Percentiles rank a stretch among this genome's conserved stretches.
Evolutionary conservation across 176 grass and related monocot species (phyloP).

Genomic region (Thinopyrum elongatum): DNA sequence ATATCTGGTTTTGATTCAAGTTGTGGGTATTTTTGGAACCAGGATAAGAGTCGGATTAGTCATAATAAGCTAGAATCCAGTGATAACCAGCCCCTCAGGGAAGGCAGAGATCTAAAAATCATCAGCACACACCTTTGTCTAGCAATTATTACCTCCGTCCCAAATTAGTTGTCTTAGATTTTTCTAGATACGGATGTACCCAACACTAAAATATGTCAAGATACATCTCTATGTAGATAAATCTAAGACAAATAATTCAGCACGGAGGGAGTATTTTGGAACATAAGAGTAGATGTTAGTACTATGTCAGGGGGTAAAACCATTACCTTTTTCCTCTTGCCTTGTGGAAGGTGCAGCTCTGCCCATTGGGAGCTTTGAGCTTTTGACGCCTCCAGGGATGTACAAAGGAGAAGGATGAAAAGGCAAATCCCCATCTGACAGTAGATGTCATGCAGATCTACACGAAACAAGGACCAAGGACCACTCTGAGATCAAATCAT

Average conservation of each 20-base stretch:
- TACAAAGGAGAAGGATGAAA: background rate
- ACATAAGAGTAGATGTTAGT: background rate
- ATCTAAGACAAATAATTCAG: too few species aligned
- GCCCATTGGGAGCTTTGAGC: background rate
- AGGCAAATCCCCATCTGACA: background rate
- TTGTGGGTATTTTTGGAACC: background rate
- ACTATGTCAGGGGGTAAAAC: background rate
- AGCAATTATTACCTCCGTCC: too few species aligned
- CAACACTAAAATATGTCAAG: too few species aligned
- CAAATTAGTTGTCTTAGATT: too few species aligned
- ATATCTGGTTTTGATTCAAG: background rate
- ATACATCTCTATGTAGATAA: too few species aligned
- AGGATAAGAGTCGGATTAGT: background rate
- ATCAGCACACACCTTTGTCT: background rate
- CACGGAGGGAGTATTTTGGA: too few species aligned
- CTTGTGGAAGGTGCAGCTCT: background rate
- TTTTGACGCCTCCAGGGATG: background rate
- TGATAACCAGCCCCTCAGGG: slow-evolving; percentile 19
- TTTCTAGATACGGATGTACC: too few species aligned
- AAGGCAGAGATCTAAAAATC: slow-evolving; percentile 16
- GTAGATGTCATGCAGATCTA: slow-evolving; percentile 24
- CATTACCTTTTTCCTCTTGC: background rate
- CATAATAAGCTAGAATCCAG: slow-evolving; percentile 22
- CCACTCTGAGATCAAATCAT: slow-evolving; percentile 68
- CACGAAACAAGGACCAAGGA: slow-evolving; percentile 42